Conservation (phyloP, 495 filamentous ascomycete species). For the Penicillium verhagenii region DNA sequence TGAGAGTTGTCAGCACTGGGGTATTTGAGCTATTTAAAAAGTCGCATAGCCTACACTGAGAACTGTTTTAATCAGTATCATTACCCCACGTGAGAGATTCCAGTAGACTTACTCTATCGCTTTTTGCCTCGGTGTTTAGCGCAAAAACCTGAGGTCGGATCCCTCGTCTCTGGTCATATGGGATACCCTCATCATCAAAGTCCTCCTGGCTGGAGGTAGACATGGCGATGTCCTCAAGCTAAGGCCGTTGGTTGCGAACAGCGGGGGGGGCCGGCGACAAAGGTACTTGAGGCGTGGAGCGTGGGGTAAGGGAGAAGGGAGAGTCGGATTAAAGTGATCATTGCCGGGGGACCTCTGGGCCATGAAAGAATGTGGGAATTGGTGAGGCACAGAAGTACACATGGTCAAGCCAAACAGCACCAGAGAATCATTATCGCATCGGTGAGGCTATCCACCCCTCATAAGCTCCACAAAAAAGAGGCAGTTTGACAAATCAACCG, state of each 20-base stretch:
- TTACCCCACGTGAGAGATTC: conserved; percentile 14
- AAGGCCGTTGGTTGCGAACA: conserved; percentile 1
- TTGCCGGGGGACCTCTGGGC: conserved; percentile 12
- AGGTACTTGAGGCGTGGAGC: conserved; percentile 2
- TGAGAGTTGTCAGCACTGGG: conserved; percentile 10
- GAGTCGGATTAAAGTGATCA: conserved; percentile 16
- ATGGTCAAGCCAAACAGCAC: conserved; percentile 18
- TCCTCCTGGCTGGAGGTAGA: conserved; percentile 8
- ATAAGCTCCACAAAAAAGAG: not conserved
- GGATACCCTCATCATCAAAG: not conserved
- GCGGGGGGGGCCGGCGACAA: conserved; percentile 1
- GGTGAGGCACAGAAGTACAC: conserved; percentile 5
- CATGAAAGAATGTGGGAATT: conserved; percentile 1
- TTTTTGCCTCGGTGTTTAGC: conserved; percentile 37
- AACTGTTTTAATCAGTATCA: conserved; percentile 23
- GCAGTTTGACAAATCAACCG: not conserved
- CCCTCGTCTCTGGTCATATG: not conserved
- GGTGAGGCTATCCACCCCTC: conserved; percentile 8
- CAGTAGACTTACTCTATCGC: conserved; percentile 31
- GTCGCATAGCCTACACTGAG: conserved; percentile 15
- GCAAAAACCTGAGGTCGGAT: conserved; percentile 16
- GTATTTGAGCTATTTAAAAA: no score
- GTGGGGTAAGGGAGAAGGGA: conserved; percentile 1
- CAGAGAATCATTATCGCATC: conserved; percentile 13
- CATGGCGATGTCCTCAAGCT: conserved; percentile 24